A percentile compares a stretch with the other conserved stretches of the same genome.
These are phyloP conservation scores for Lasiosphaeriaceae sp. DNA, from an alignment of 495 filamentous ascomycete species.

Conservation along the genomic window DNA sequence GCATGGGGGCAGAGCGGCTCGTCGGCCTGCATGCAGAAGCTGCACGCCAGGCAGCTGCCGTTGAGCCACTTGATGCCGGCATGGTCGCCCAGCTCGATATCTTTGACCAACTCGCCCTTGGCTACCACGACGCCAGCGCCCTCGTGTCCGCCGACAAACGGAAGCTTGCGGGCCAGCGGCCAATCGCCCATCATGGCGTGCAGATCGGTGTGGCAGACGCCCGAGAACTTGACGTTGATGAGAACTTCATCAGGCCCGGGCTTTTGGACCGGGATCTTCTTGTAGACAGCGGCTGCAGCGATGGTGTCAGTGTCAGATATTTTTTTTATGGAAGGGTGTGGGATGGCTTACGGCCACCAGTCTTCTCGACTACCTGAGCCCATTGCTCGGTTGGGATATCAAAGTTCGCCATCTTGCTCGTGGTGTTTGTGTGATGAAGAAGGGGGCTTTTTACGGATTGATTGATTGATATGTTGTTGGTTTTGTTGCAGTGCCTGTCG, in stretches of 20 bases:
- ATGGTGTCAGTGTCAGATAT: conserved; percentile 4
- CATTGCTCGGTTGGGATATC: conserved; percentile 71
- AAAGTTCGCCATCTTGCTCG: conserved; percentile 23
- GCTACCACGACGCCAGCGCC: conserved; percentile 85
- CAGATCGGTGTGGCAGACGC: conserved; percentile 88
- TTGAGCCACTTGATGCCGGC: conserved; percentile 92
- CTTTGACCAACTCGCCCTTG: conserved; percentile 65
- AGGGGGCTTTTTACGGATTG: not conserved
- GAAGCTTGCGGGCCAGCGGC: conserved; percentile 73
- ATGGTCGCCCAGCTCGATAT: conserved; percentile 73
- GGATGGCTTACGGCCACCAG: conserved; percentile 55
- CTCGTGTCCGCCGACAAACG: conserved; percentile 93
- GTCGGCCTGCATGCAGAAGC: conserved; percentile 68
- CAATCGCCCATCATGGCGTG: conserved; percentile 87
- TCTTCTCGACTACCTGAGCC: conserved; percentile 82
- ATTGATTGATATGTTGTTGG: not conserved
- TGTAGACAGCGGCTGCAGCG: conserved; percentile 59
- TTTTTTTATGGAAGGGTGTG: conserved; percentile 1
- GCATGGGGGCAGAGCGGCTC: conserved; percentile 72
- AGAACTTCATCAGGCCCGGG: conserved; percentile 86
- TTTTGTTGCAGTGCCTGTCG: not conserved
- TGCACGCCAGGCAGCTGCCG: conserved; percentile 71
- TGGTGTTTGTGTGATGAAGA: not conserved
- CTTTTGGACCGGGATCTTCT: conserved; percentile 73
- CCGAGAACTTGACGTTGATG: conserved; percentile 86